Evolutionary conservation across 1,139 yeast species (phyloP).

Genomic region (Kodamaea suecica): DNA sequence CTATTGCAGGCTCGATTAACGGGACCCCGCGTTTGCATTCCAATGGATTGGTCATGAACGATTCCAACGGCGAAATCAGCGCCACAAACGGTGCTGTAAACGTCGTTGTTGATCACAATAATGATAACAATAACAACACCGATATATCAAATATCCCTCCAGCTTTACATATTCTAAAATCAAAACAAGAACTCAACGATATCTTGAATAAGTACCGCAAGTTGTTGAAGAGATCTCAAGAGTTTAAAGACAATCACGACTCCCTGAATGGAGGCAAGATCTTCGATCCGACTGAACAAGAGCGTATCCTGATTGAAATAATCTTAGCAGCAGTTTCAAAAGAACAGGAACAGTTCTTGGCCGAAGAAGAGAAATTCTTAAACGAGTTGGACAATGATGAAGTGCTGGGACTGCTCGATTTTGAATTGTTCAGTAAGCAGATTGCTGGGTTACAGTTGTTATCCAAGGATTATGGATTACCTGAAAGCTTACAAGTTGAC

Average conservation of each 20-base stretch:
- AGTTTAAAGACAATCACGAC: not conserved
- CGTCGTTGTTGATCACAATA: no score
- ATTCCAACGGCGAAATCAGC: not conserved
- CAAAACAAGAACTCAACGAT: conserved; percentile 31
- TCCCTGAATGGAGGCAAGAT: not conserved
- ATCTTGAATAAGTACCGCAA: conserved; percentile 33
- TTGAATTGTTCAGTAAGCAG: conserved; percentile 59
- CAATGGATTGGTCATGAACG: not conserved
- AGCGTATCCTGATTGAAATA: conserved; percentile 29
- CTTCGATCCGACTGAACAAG: conserved; percentile 10
- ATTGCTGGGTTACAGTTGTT: conserved; percentile 72
- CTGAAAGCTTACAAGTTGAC: conserved; percentile 30
- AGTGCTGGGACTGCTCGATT: conserved; percentile 32
- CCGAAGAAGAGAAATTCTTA: conserved; percentile 26
- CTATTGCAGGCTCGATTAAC: not conserved
- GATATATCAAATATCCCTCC: not conserved
- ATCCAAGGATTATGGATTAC: conserved; percentile 75
- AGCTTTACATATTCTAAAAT: conserved; percentile 20
- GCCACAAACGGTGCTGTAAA: no score
- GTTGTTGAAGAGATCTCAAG: conserved; percentile 15
- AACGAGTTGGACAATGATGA: conserved; percentile 12
- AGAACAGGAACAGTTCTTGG: conserved; percentile 25
- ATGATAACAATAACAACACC: not conserved
- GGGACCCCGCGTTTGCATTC: not conserved
- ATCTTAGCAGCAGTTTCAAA: conserved; percentile 31